phyloP scores from a whole-genome alignment of 306 rosid species.

The Trifolium pratense region DNA sequence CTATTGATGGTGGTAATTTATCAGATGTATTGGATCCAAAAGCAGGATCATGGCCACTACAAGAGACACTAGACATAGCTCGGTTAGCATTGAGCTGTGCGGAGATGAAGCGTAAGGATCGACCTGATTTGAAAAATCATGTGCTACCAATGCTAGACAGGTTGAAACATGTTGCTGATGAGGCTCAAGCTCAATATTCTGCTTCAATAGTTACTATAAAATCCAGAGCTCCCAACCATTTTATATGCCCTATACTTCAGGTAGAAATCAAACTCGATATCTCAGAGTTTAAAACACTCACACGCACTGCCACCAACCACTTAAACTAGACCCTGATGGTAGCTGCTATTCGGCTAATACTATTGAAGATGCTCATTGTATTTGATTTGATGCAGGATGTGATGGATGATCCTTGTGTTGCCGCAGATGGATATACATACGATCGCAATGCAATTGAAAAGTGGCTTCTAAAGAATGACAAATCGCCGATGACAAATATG shows the following conservation, averaged over 20 bases:
- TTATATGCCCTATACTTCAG: slow-evolving; percentile 90
- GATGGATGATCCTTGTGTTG: slow-evolving; percentile 92
- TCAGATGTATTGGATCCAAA: slow-evolving; percentile 65
- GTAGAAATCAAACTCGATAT: slow-evolving; percentile 37
- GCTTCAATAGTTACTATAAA: slow-evolving; percentile 44
- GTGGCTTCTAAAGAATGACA: slow-evolving; percentile 68
- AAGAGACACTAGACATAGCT: slow-evolving; percentile 74
- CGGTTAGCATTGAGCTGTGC: slow-evolving; percentile 77
- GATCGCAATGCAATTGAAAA: slow-evolving; percentile 72
- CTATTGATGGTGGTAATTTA: slow-evolving; percentile 52
- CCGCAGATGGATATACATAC: slow-evolving; percentile 93
- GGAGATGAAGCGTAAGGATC: slow-evolving; percentile 81
- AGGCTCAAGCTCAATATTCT: slow-evolving; percentile 52
- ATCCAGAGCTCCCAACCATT: slow-evolving; percentile 76
- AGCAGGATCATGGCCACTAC: slow-evolving; percentile 88
- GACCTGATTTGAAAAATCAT: slow-evolving; percentile 78
- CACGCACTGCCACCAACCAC: background rate
- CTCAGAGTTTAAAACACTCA: background rate
- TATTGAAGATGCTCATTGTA: slow-evolving; percentile 1
- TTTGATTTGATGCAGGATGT: slow-evolving; percentile 64
- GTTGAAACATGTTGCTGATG: slow-evolving; percentile 68
- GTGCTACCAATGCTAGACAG: slow-evolving; percentile 73
- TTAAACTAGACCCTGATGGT: background rate
- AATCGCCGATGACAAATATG: slow-evolving; percentile 86
- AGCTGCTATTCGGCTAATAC: background rate